These are phyloP conservation scores for Russula sp. DNA, from an alignment of 768 basidiomycete species.

Conservation along the genomic window DNA sequence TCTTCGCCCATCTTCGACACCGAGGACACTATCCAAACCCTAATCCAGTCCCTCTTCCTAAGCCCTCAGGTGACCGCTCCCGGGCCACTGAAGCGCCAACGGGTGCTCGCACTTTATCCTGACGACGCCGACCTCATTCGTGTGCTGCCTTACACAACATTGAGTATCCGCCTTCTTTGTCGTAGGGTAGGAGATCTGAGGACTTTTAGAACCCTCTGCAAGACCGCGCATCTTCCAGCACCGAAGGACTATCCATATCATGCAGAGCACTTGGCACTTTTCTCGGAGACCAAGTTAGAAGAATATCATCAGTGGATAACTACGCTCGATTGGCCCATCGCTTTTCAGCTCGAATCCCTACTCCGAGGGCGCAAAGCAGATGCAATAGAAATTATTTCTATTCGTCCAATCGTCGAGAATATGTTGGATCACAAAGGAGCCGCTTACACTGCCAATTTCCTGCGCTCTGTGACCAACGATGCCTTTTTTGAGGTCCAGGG, in stretches of 20 bases:
- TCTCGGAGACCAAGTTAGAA: conserved; percentile 40
- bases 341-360: conserved; percentile 56
- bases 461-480: conserved; percentile 41
- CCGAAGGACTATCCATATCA: conserved; percentile 38
- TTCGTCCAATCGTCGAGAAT: conserved; percentile 40
- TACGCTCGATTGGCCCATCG: conserved; percentile 48
- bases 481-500: conserved; percentile 23
- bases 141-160: conserved; percentile 52
- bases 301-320: conserved; percentile 38
- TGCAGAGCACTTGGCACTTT: conserved; percentile 42
- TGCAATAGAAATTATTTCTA: conserved; percentile 47
- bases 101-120: conserved; percentile 40
- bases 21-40: conserved; percentile 1
- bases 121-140: conserved; percentile 39
- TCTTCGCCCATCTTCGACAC: conserved; percentile 44
- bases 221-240: conserved; percentile 38
- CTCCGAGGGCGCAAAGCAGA: conserved; percentile 44
- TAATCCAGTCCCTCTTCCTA: neutral
- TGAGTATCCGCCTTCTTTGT: conserved; percentile 52
- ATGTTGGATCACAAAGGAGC: conserved; percentile 38
- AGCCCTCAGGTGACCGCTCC: neutral
- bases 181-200: conserved; percentile 36
- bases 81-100: conserved; percentile 36
- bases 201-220: conserved; percentile 42
- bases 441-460: conserved; percentile 41